Percentiles rank a stretch among this genome's conserved stretches.
These are phyloP conservation scores for Naganishia vaughanmartiniae DNA, from an alignment of 768 basidiomycete genomes.

Conservation along the genomic window DNA sequence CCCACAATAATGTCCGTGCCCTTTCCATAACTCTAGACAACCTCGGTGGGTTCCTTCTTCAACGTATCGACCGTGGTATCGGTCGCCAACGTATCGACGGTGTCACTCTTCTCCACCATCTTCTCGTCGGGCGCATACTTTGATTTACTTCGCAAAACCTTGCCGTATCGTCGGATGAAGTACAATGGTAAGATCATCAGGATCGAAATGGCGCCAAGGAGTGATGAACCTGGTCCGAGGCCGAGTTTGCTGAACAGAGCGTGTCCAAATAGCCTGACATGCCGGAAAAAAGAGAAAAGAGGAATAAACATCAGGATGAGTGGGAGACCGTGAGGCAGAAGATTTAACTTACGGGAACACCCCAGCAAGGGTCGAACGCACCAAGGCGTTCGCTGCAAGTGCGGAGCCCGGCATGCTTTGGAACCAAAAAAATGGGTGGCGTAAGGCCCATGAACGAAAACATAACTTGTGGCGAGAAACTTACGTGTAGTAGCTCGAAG, in stretches of 20 bases:
- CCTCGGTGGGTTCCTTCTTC: constrained; percentile 15
- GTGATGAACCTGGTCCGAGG: constrained; percentile 30
- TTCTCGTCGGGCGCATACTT: constrained; percentile 22
- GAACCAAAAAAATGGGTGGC: too few relatives aligned
- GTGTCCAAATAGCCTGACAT: constrained; percentile 26
- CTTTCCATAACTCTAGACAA: neutral
- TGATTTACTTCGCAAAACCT: constrained; percentile 20
- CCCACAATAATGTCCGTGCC: neutral
- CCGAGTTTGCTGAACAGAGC: constrained; percentile 28
- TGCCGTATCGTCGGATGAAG: constrained; percentile 30
- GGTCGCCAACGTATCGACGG: neutral
- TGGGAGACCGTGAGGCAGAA: neutral
- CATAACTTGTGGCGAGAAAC: too few relatives aligned
- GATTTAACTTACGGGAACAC: constrained; percentile 24
- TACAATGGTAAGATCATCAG: constrained; percentile 29
- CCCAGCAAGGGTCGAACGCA: constrained; percentile 16
- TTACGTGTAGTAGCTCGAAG: constrained; percentile 17
- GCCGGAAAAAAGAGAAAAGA: neutral
- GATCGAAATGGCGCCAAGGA: constrained; percentile 30
- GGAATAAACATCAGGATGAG: neutral
- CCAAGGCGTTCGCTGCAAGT: constrained; percentile 26
- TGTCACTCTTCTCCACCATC: constrained; percentile 4
- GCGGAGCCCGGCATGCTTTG: neutral
- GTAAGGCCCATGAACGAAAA: too few relatives aligned
- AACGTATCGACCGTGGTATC: neutral